Conservation (phyloP, 257 asterid genomes). For the Solanum commersonii region DNA sequence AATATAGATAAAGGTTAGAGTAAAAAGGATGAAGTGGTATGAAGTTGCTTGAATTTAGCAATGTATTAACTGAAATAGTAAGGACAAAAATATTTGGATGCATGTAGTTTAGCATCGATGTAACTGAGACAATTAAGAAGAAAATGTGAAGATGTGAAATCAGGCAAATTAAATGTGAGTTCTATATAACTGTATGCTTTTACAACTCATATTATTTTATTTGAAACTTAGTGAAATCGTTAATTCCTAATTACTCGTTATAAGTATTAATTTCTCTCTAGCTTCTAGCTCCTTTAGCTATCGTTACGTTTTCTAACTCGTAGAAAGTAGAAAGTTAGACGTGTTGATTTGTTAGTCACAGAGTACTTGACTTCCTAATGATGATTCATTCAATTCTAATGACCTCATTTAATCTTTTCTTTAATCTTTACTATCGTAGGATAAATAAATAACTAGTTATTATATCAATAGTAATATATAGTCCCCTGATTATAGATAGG, state of each 20-base stretch:
- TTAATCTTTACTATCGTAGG: too few relatives aligned
- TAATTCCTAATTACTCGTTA: neutral
- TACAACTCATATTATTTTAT: neutral
- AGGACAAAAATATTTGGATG: neutral
- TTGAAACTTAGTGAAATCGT: neutral
- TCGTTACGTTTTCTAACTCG: too few relatives aligned
- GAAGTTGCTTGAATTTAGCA: neutral
- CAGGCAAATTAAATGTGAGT: neutral
- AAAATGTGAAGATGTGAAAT: neutral
- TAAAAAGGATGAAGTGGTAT: neutral
- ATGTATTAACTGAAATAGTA: neutral
- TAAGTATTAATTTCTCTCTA: neutral
- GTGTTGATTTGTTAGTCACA: too few relatives aligned
- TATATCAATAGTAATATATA: too few relatives aligned
- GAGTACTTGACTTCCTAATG: too few relatives aligned
- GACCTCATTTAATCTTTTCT: too few relatives aligned
- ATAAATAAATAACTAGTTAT: too few relatives aligned
- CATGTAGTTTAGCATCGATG: neutral
- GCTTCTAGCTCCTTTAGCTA: neutral
- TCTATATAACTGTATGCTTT: neutral
- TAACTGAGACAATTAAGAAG: neutral
- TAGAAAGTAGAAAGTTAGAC: neutral
- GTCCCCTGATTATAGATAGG: too few relatives aligned
- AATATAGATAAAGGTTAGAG: neutral
- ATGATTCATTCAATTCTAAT: too few relatives aligned